Conservation (phyloP, 176 grass and related monocot species). For the Tillandsia leiboldiana region DNA sequence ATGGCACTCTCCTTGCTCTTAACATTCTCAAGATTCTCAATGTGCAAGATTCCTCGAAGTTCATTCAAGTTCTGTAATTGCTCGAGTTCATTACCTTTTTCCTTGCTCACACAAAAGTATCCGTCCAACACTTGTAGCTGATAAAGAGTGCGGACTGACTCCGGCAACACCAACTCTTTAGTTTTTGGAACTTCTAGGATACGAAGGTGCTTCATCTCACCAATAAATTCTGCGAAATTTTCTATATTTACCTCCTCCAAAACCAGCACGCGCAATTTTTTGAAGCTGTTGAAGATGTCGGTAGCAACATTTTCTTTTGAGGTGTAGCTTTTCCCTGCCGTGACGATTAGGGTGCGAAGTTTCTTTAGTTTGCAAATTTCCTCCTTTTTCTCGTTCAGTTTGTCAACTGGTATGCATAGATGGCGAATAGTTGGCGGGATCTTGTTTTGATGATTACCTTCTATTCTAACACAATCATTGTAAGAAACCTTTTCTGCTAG, state of each 20-base stretch:
- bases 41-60: too few relatives aligned
- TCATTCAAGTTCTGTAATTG: too few relatives aligned
- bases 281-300: background rate
- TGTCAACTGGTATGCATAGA: conserved; percentile 4
- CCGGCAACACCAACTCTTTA: conserved; percentile 5
- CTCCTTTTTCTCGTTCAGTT: conserved; percentile 1
- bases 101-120: too few relatives aligned
- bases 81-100: too few relatives aligned
- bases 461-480: conserved; percentile 17
- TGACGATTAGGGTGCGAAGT: conserved; percentile 13
- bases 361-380: conserved; percentile 9
- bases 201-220: background rate
- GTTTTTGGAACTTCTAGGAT: background rate
- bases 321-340: too few relatives aligned
- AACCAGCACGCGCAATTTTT: too few relatives aligned
- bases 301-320: background rate
- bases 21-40: too few relatives aligned
- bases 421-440: conserved; percentile 15
- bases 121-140: too few relatives aligned
- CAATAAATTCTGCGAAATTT: too few relatives aligned
- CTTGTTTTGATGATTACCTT: background rate
- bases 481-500: background rate
- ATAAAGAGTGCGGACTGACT: background rate
- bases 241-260: too few relatives aligned
- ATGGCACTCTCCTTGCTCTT: too few relatives aligned